These are phyloP conservation scores for Cyamopsis tetragonoloba DNA, from an alignment of 306 rosid genomes.

Conservation along the genomic window DNA sequence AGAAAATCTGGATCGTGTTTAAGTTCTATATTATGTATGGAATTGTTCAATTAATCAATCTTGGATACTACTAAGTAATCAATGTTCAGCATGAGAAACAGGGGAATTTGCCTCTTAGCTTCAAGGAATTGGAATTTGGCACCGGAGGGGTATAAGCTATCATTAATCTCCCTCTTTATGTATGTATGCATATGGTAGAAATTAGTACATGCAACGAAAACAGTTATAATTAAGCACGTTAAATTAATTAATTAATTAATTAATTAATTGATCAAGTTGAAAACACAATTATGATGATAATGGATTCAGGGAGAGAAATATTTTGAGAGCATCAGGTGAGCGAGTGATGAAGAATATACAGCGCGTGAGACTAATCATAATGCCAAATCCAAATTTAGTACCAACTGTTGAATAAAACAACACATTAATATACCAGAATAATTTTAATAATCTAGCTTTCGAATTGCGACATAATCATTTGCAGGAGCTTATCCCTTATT, in stretches of 20 bases:
- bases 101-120: too few relatives aligned
- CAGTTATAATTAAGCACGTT: neutral
- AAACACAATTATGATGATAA: slow-evolving; percentile 18
- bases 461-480: slow-evolving; percentile 45
- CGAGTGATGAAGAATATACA: neutral
- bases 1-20: too few relatives aligned
- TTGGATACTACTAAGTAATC: too few relatives aligned
- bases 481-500: slow-evolving; percentile 22
- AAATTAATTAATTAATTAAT: neutral
- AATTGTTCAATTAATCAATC: too few relatives aligned
- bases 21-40: too few relatives aligned
- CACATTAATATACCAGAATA: too few relatives aligned
- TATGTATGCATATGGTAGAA: too few relatives aligned
- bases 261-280: neutral
- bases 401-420: neutral
- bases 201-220: too few relatives aligned
- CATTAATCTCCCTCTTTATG: neutral
- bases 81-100: too few relatives aligned
- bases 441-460: neutral
- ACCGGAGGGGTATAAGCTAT: too few relatives aligned
- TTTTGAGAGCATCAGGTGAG: neutral
- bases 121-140: too few relatives aligned
- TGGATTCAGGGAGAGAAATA: neutral
- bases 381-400: slow-evolving; percentile 1
- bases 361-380: slow-evolving; percentile 22